Evolutionary conservation across 2,329 filamentous ascomycete species (phyloP), one percentile per base, ranked within the genome.

Genomic region (Alternaria postmessia): DNA sequence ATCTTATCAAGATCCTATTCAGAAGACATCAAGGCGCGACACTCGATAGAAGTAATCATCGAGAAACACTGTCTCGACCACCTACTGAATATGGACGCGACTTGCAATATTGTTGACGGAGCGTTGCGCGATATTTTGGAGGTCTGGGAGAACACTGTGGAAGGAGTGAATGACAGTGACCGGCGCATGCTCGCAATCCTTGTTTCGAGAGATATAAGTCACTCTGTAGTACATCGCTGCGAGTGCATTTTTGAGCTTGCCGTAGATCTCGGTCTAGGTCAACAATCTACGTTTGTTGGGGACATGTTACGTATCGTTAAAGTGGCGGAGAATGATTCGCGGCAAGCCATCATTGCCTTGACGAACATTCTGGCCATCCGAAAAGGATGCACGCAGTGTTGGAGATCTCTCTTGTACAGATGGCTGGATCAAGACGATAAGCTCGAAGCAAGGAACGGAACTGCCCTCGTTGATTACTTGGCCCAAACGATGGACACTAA

Each of bases 221-320:
- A 54, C 8, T 54, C 71, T 32, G 16, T 22, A 9, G 41, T 51
- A 12, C 54, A 67, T n/a, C 63, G 61, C 1, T 64, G 63, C 32
- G 49, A 58, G 53, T 73, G 70, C 41, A 62, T 76, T 6, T 36
- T 46, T 1, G 63, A 70, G 43, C 66, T 75, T 18, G 59, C 59
- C 4, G 48, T 56, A 28, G 54, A 55, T 9, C 14, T 54, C 9
- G 46, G 61, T 14, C 12, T 56, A 14, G 26, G 44, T 1, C 44
- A 67, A 11, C 47, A 68, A 7, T 57, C 62, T 11, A 39, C 62
- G 3, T 61, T 66, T 20, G 49, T 69, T 7, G 51, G 55, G 5
- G 51, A 62, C 9, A 51, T 75, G 2, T 26, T 63, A 11, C 30
- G 4, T 2, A 46, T 69, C 36, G 26, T 73, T 36, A 36, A 54